Evolutionary conservation across 2,329 filamentous ascomycete genomes (phyloP), one percentile per base, ranked within the genome.

Genomic region (Chrysoporthe austroafricana): DNA sequence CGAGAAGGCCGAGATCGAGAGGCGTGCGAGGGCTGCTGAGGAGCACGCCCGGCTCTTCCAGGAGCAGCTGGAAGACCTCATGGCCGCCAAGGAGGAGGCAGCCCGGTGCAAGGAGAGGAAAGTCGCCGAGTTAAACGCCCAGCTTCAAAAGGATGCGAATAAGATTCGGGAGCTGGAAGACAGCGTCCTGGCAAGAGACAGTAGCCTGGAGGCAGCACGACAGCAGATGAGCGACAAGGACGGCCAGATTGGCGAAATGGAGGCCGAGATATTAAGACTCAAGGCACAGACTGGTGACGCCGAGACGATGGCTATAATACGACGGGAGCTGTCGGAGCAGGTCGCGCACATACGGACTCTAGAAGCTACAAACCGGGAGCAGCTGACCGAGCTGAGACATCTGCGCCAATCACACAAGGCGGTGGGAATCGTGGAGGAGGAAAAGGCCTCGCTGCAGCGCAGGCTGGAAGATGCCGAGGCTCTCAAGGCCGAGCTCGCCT

Each of bases 391-490:
- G 76, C 81, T 99, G 46, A 93, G 91, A 73, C 91, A 94, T 72
- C 85, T 96, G 48, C 90, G 94, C 16, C 91, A 94, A 72, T 81
- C 91, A 3, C 90, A 94, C 77, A 95, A 92, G 79, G 93, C 92
- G n/a, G 90, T 97, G 1, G 93, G 97, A 75, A 87, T 99, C 2
- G 91, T 98, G 0, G 94, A 99, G 76, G 96, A 99, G 77, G 94
- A 99, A 81, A 98, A 98, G 82, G 86, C 92, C 70, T 88, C 89
- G 0, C 81, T 99, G 32, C 91, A 96, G 77, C 88, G 90, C 43
- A 93, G 89, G 74, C 77, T 99, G 1, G 89, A 93, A 69, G 83
- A 91, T 48, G 90, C 95, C 78, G 88, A 92, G 67, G 84, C 87
- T 14, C 75, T 97, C 11, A 89, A 96, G 74, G 84, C 87, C 39